phyloP scores from a whole-genome alignment of 1,284 basidiomycete species.

The Puccinia coronata region DNA sequence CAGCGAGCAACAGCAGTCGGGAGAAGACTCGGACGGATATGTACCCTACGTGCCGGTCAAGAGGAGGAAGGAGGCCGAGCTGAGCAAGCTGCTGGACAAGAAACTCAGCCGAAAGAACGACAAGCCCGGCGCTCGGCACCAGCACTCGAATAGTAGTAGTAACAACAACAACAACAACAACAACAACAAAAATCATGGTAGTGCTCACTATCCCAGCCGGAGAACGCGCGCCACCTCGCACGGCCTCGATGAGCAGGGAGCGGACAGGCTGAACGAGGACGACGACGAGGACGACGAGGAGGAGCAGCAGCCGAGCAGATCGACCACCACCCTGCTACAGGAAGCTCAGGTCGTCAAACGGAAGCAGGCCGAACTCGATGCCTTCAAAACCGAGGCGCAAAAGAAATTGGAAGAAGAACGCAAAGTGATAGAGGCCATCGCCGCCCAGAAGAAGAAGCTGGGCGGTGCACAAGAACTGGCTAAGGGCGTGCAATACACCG shows the following conservation, averaged over 20 bases:
- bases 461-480: slow-evolving; percentile 90
- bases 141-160: too few relatives aligned
- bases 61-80: slow-evolving; percentile 42
- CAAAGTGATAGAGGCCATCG: slow-evolving; percentile 85
- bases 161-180: too few relatives aligned
- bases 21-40: slow-evolving; percentile 44
- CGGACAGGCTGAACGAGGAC: slow-evolving; percentile 5
- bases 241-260: slow-evolving; percentile 4
- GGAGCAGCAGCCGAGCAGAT: slow-evolving; percentile 9
- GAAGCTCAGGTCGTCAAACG: slow-evolving; percentile 91
- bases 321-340: slow-evolving; percentile 68
- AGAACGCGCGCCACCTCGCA: not conserved
- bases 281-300: slow-evolving; percentile 42
- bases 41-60: slow-evolving; percentile 47
- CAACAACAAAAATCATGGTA: not conserved
- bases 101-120: slow-evolving; percentile 23
- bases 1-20: not conserved
- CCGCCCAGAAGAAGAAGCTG: slow-evolving; percentile 77
- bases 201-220: not conserved
- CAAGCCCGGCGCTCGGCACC: not conserved
- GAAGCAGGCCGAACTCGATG: slow-evolving; percentile 65
- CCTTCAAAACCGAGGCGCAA: slow-evolving; percentile 62
- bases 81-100: slow-evolving; percentile 29
- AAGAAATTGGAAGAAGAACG: slow-evolving; percentile 84
- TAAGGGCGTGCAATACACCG: slow-evolving; percentile 85